Evolutionary conservation across 495 filamentous ascomycete genomes (phyloP).

Genomic region (Aspergillus funiculosus): DNA sequence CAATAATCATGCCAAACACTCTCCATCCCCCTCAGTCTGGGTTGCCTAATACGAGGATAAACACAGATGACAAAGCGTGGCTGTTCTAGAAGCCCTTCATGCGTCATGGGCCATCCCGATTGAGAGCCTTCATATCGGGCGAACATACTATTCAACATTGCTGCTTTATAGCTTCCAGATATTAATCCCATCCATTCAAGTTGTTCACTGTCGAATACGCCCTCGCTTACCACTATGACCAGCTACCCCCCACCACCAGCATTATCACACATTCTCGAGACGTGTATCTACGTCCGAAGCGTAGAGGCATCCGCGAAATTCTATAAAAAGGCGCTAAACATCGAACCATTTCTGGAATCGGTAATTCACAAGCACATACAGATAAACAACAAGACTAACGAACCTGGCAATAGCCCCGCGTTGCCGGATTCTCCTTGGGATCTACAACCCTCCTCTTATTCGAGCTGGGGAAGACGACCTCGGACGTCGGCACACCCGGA

Average conservation of each 20-base stretch:
- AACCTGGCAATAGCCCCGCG: not conserved
- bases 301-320: not conserved
- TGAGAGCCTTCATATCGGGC: too few species aligned
- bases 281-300: not conserved
- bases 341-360: not conserved
- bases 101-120: too few species aligned
- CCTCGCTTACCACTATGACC: too few species aligned
- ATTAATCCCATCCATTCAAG: too few species aligned
- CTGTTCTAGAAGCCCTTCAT: too few species aligned
- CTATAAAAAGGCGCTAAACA: not conserved
- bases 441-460: conserved; percentile 1
- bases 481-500: not conserved
- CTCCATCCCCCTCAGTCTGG: too few species aligned
- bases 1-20: too few species aligned
- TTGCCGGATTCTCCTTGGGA: not conserved
- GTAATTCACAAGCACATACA: not conserved
- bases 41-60: too few species aligned
- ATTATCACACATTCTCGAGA: conserved; percentile 1
- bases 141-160: too few species aligned
- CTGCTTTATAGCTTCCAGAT: too few species aligned
- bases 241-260: not conserved
- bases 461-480: not conserved
- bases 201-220: too few species aligned
- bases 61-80: too few species aligned
- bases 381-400: not conserved